Evolutionary conservation across 139 green algal species (phyloP).

Genomic region (Desmodesmus armatus): DNA sequence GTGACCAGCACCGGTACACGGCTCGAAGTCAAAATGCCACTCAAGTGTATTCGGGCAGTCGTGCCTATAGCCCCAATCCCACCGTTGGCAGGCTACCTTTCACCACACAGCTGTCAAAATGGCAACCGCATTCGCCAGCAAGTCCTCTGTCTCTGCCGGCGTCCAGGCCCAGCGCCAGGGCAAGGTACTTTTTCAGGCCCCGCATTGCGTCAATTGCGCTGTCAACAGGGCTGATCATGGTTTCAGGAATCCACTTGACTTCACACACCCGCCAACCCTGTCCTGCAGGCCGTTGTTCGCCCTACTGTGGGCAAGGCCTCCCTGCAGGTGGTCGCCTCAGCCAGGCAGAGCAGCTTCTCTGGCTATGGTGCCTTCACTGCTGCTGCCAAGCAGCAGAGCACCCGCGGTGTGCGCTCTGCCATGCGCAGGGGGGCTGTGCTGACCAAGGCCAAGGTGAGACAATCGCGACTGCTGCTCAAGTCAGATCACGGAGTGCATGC

Average conservation of each 20-base stretch:
- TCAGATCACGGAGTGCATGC: too few species aligned
- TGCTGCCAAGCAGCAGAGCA: not conserved
- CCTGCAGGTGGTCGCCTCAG: slow-evolving; percentile 30
- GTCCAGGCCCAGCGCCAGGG: slow-evolving; percentile 17
- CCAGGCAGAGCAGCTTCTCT: slow-evolving; percentile 34
- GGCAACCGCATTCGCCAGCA: slow-evolving; percentile 51
- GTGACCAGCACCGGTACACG: not conserved
- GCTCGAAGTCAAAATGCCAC: too few species aligned
- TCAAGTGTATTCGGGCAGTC: too few species aligned
- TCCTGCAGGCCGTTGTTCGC: slow-evolving; percentile 36
- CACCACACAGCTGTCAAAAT: slow-evolving; percentile 35
- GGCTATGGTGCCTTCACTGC: slow-evolving; percentile 34
- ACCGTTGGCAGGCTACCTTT: slow-evolving; percentile 13
- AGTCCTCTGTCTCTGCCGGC: slow-evolving; percentile 19
- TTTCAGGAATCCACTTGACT: too few species aligned
- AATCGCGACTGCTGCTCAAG: not conserved
- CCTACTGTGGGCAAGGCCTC: not conserved
- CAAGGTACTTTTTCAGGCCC: too few species aligned
- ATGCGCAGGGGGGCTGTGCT: slow-evolving; percentile 47
- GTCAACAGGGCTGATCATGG: too few species aligned
- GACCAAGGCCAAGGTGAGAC: slow-evolving; percentile 61
- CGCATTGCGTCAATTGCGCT: too few species aligned
- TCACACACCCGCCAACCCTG: not conserved
- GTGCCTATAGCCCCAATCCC: not conserved
- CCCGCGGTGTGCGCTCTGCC: slow-evolving; percentile 31